Evolutionary conservation across 768 basidiomycete species (phyloP).

Genomic region (Tubosaeta sp.): DNA sequence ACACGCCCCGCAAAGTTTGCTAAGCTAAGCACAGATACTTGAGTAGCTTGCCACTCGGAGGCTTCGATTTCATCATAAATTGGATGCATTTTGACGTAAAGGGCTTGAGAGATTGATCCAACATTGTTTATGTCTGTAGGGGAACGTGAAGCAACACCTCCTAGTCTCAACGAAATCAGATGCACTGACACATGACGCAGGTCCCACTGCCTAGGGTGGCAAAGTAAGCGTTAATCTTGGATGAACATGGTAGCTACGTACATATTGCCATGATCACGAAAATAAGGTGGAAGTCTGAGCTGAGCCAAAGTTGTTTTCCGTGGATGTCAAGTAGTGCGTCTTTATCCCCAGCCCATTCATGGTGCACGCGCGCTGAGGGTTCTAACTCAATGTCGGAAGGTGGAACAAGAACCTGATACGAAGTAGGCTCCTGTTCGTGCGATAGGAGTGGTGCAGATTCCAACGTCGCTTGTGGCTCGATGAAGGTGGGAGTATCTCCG

Average conservation of each 20-base stretch:
- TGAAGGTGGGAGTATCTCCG: conserved; percentile 20
- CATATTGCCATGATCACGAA: conserved; percentile 52
- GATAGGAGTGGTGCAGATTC: conserved; percentile 21
- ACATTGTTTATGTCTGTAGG: conserved; percentile 77
- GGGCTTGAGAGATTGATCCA: conserved; percentile 69
- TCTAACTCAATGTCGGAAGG: conserved; percentile 23
- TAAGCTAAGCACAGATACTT: conserved; percentile 79
- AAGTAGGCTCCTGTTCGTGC: conserved; percentile 13
- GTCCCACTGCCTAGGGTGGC: conserved; percentile 58
- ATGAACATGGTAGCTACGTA: conserved; percentile 31
- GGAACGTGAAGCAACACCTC: background rate
- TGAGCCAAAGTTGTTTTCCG: conserved; percentile 48
- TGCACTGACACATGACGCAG: conserved; percentile 65
- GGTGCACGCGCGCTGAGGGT: conserved; percentile 4
- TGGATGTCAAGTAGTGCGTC: conserved; percentile 46
- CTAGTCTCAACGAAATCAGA: background rate
- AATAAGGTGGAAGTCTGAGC: conserved; percentile 62
- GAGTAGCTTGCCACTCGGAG: conserved; percentile 72
- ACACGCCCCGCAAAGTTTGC: conserved; percentile 81
- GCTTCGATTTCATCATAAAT: conserved; percentile 66
- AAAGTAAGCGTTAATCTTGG: background rate
- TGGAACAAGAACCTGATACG: conserved; percentile 20
- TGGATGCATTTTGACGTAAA: conserved; percentile 57
- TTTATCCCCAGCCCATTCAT: conserved; percentile 5
- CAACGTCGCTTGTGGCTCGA: conserved; percentile 16